Evolutionary conservation across 164 flowering plant genomes (phyloP), one percentile per base, ranked within the genome.

Genomic region (Aristolochia californica): DNA sequence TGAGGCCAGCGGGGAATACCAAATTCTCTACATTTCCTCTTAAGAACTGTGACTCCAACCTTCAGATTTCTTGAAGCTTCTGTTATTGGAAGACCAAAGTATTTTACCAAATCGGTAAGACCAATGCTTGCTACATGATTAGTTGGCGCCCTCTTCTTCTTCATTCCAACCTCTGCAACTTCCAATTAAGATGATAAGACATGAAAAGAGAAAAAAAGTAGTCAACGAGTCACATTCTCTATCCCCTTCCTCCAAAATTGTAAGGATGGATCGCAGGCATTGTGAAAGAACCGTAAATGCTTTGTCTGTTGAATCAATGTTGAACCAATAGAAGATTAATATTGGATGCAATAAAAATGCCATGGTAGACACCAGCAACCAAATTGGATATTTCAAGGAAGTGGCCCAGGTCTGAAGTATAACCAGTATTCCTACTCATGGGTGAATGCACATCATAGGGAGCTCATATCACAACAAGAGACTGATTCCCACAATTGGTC

Each of bases 1-100:
- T 83, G 85, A 2, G 88, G 88, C 85, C 88, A 83, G 13, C 88
- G 80, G 68, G 76, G 83, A 44, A 83, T 83, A 11, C 85, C 88
- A 21, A 80, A 72, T 59, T 80, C 85, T 64, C 85, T 76, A 72
- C 88, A 83, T 59, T 75, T 80, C 63, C 66, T 79, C 72, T 83
- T 83, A 48, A 83, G 78, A 21, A 75, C 83, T 3, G 88, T 80
- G 40, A 80, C 71, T 30, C 85, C 88, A 65, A 83, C 72, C 24
- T 79, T 77, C 40, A 83, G 53, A 25, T 66, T 72, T 68, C 62
- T 78, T 17, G 88, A 75, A 53, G 88, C 83, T 74, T 80, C 83
- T n/a, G 59, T 59, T 10, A 83, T 83, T 1, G 88, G 83, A 48
- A 82, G 62, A 64, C 74, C 73, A 56, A 85, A 85, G 70, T 80